Conservation (phyloP, 2,329 filamentous ascomycete species). For the Tolypocladium pustulatum region DNA sequence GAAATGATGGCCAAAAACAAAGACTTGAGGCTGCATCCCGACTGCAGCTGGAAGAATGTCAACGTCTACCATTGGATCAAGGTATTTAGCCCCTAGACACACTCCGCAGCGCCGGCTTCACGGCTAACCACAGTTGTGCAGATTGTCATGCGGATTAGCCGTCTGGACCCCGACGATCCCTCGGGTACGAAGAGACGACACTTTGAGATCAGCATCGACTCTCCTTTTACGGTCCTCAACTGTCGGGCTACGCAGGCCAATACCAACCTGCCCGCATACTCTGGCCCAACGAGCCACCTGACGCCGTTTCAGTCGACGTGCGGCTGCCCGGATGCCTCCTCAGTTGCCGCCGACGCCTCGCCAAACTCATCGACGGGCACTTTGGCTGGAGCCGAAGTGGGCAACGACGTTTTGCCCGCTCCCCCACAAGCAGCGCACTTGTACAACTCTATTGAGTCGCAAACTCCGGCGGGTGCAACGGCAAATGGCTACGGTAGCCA, state of each 20-base stretch:
- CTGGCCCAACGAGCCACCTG: constrained; percentile 38
- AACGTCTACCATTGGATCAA: constrained; percentile 97
- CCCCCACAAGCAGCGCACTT: constrained; percentile 49
- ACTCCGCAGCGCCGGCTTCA: not conserved
- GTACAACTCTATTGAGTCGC: constrained; percentile 12
- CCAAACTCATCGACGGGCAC: constrained; percentile 52
- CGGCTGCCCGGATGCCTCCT: constrained; percentile 45
- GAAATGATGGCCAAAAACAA: constrained; percentile 71
- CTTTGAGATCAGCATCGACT: constrained; percentile 95
- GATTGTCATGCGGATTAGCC: constrained; percentile 89
- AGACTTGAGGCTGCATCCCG: constrained; percentile 61
- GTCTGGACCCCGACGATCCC: constrained; percentile 67
- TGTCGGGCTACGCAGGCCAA: constrained; percentile 90
- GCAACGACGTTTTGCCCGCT: constrained; percentile 26
- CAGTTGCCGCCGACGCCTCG: constrained; percentile 47
- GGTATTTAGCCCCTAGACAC: constrained; percentile 31
- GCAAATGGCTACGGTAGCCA: constrained; percentile 3
- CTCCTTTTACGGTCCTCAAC: constrained; percentile 84
- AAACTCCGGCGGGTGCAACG: constrained; percentile 5
- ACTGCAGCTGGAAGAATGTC: constrained; percentile 89
- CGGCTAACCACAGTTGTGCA: constrained; percentile 21
- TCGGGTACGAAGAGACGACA: constrained; percentile 64
- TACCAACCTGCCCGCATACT: constrained; percentile 73
- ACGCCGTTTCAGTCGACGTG: constrained; percentile 33
- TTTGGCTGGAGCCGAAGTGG: constrained; percentile 28